Evolutionary conservation across 1,284 basidiomycete genomes (phyloP).

Genomic region (Sporisorium graminicola): DNA sequence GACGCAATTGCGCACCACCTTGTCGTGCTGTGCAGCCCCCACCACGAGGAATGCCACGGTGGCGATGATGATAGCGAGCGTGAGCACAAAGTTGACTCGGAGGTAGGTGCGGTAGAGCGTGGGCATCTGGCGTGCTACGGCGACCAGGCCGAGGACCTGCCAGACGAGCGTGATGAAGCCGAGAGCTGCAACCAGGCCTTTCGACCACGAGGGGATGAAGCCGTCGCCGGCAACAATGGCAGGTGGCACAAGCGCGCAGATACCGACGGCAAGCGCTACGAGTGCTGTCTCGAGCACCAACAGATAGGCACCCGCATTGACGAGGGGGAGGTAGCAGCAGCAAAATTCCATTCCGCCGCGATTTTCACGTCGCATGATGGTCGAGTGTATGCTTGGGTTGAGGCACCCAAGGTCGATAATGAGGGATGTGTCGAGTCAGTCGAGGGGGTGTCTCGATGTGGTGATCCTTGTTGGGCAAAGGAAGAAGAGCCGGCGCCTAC

Average conservation of each 20-base stretch:
- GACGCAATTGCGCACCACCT: conserved; percentile 50
- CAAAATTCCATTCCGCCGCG: conserved; percentile 61
- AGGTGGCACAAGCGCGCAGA: conserved; percentile 63
- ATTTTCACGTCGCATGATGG: conserved; percentile 24
- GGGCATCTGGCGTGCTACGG: conserved; percentile 55
- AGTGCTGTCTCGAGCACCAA: conserved; percentile 60
- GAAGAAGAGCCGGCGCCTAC: conserved; percentile 13
- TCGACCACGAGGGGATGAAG: conserved; percentile 60
- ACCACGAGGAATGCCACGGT: conserved; percentile 62
- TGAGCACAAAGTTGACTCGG: conserved; percentile 63
- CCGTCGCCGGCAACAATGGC: conserved; percentile 62
- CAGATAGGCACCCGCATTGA: conserved; percentile 67
- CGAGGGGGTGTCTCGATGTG: neutral
- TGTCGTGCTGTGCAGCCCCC: conserved; percentile 54
- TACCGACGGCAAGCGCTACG: conserved; percentile 57
- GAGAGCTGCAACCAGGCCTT: conserved; percentile 59
- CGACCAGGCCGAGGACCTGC: conserved; percentile 62
- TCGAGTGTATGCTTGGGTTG: neutral
- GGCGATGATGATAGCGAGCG: conserved; percentile 50
- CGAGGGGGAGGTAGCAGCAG: conserved; percentile 66
- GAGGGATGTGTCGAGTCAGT: neutral
- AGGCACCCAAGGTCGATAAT: neutral
- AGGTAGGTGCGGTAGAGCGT: conserved; percentile 63
- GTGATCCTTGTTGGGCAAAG: too few species aligned
- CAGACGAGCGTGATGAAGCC: conserved; percentile 60